Conservation (phyloP, 108 stramenopile species). For the Nitzschia inconspicua region DNA sequence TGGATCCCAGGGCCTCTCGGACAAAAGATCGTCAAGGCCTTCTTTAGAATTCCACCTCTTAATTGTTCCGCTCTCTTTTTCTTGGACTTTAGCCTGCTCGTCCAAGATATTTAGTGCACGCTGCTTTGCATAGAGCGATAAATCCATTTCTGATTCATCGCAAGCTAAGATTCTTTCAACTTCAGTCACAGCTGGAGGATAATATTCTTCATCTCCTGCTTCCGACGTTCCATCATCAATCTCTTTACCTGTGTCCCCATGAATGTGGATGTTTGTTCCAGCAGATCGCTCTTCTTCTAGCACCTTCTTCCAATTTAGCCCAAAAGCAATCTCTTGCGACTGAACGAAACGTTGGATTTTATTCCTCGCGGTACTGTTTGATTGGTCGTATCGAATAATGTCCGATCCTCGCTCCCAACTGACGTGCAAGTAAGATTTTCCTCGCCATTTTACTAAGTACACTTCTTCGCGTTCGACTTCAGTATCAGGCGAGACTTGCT, state of each 20-base stretch:
- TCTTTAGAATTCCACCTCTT: conserved; percentile 14
- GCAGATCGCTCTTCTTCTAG: conserved; percentile 53
- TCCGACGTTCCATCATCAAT: too few relatives aligned
- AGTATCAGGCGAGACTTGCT: not conserved
- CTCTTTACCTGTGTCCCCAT: conserved; percentile 19
- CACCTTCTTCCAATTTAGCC: conserved; percentile 66
- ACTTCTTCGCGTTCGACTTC: conserved; percentile 66
- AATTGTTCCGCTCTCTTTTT: conserved; percentile 14
- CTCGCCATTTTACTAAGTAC: conserved; percentile 83
- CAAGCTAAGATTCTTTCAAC: conserved; percentile 79
- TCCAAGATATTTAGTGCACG: conserved; percentile 59
- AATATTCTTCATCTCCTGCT: conserved; percentile 53
- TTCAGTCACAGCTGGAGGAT: conserved; percentile 57
- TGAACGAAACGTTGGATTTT: conserved; percentile 75
- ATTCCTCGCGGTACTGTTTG: conserved; percentile 62
- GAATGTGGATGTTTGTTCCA: conserved; percentile 31
- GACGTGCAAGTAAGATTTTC: conserved; percentile 73
- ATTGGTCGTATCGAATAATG: conserved; percentile 63
- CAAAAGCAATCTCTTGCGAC: conserved; percentile 57
- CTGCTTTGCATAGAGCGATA: conserved; percentile 72
- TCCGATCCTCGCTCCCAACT: conserved; percentile 79
- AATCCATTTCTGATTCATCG: conserved; percentile 81
- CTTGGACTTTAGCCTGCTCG: conserved; percentile 36
- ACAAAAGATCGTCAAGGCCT: conserved; percentile 16
- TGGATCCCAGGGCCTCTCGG: conserved; percentile 73